Evolutionary conservation across 805 yeast genomes (phyloP).

Genomic region (Candida alai): DNA sequence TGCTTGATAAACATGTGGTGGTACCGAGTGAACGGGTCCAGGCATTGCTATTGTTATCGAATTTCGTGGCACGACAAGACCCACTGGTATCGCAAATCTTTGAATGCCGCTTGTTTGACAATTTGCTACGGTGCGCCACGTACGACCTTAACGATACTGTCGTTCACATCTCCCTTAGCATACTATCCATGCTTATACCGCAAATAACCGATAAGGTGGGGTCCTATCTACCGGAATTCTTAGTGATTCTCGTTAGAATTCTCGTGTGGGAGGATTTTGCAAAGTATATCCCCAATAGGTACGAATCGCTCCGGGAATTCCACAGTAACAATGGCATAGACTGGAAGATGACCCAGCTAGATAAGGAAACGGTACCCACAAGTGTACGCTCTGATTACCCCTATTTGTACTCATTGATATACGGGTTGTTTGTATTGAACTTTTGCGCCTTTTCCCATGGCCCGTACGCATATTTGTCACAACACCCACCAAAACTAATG

Average conservation of each 20-base stretch:
- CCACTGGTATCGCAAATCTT: constrained; percentile 26
- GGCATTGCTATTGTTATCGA: constrained; percentile 34
- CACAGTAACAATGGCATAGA: constrained; percentile 7
- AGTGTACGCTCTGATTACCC: too few species aligned
- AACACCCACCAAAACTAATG: constrained; percentile 13
- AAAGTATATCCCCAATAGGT: constrained; percentile 10
- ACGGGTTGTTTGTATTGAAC: constrained; percentile 56
- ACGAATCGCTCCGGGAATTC: constrained; percentile 5
- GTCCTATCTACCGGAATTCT: constrained; percentile 35
- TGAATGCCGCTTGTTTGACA: constrained; percentile 33
- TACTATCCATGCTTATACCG: constrained; percentile 38
- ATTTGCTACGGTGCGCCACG: constrained; percentile 34
- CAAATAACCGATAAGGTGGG: constrained; percentile 36
- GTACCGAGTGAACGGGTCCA: constrained; percentile 33
- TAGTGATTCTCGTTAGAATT: constrained; percentile 43
- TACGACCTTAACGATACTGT: constrained; percentile 40
- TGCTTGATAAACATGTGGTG: constrained; percentile 33
- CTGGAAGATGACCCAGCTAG: constrained; percentile 20
- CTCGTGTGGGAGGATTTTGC: constrained; percentile 20
- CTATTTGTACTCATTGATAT: constrained; percentile 46
- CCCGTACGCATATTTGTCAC: constrained; percentile 33
- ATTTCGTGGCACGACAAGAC: constrained; percentile 24
- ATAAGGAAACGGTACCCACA: constrained; percentile 13
- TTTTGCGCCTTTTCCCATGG: constrained; percentile 38
- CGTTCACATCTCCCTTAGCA: constrained; percentile 31